Percentiles rank a stretch among this genome's conserved stretches.
These are phyloP conservation scores for Ophiocordyceps camponoti-leonardi DNA, from an alignment of 2,329 filamentous ascomycete species.

Conservation along the genomic window DNA sequence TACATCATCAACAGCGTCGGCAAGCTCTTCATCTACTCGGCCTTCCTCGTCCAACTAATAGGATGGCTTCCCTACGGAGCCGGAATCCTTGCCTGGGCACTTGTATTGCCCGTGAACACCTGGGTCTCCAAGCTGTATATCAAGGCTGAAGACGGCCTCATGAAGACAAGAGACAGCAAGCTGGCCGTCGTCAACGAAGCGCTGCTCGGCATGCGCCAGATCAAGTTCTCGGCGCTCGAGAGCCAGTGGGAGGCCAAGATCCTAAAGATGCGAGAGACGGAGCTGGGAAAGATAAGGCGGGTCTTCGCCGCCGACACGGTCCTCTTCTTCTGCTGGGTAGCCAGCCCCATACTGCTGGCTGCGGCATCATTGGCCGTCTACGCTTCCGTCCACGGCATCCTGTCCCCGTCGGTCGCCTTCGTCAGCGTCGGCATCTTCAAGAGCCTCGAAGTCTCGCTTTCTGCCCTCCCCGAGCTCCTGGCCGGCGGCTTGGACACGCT, in stretches of 20 bases:
- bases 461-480: constrained; percentile 55
- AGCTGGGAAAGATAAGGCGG: constrained; percentile 49
- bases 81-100: constrained; percentile 44
- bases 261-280: constrained; percentile 39
- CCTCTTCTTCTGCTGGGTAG: constrained; percentile 52
- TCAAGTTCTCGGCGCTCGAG: constrained; percentile 70
- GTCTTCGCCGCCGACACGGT: constrained; percentile 47
- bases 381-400: constrained; percentile 39
- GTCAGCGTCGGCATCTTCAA: constrained; percentile 61
- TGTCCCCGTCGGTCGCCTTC: constrained; percentile 61
- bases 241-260: constrained; percentile 59
- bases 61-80: constrained; percentile 53
- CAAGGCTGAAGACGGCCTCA: constrained; percentile 47
- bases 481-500: constrained; percentile 54
- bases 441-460: constrained; percentile 54
- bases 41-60: constrained; percentile 50
- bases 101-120: constrained; percentile 53
- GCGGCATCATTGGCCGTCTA: constrained; percentile 56
- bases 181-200: constrained; percentile 62
- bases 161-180: constrained; percentile 63
- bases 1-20: constrained; percentile 44
- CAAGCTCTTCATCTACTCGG: constrained; percentile 47
- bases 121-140: constrained; percentile 48
- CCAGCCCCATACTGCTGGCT: constrained; percentile 56
- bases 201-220: constrained; percentile 63